Evolutionary conservation across 148 eudicot species (phyloP).

Genomic region (Silene uniflora): DNA sequence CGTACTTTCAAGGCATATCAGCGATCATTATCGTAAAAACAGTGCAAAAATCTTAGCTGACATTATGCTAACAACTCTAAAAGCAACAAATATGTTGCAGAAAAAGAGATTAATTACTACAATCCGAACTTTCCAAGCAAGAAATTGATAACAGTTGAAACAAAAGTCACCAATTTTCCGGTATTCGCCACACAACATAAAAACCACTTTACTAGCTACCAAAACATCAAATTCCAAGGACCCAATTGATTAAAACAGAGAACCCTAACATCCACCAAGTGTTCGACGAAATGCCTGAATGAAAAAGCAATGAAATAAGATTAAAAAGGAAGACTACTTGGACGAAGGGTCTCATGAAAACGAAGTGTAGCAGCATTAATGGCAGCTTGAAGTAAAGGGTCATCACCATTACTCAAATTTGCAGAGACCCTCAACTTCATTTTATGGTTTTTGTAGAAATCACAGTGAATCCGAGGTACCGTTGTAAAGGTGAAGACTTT

Average conservation of each 20-base stretch:
- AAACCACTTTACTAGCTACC: no score
- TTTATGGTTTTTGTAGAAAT: not conserved
- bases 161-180: no score
- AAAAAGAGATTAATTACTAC: no score
- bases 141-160: no score
- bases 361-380: conserved; percentile 60
- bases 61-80: no score
- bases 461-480: conserved; percentile 2
- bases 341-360: conserved; percentile 57
- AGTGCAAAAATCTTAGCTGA: no score
- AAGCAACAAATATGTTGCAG: no score
- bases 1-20: no score
- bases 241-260: not conserved
- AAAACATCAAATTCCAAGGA: no score
- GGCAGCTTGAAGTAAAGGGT: conserved; percentile 46
- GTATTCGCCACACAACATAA: no score
- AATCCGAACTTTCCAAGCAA: no score
- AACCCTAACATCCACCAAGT: not conserved
- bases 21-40: no score
- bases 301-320: conserved; percentile 11
- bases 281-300: conserved; percentile 52
- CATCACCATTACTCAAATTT: conserved; percentile 35
- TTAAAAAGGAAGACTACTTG: conserved; percentile 37
- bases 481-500: not conserved
- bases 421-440: conserved; percentile 22